Base-by-base conservation (phyloP, 2,329 filamentous ascomycete genomes). In the Ceratocystiopsis minuta region DNA sequence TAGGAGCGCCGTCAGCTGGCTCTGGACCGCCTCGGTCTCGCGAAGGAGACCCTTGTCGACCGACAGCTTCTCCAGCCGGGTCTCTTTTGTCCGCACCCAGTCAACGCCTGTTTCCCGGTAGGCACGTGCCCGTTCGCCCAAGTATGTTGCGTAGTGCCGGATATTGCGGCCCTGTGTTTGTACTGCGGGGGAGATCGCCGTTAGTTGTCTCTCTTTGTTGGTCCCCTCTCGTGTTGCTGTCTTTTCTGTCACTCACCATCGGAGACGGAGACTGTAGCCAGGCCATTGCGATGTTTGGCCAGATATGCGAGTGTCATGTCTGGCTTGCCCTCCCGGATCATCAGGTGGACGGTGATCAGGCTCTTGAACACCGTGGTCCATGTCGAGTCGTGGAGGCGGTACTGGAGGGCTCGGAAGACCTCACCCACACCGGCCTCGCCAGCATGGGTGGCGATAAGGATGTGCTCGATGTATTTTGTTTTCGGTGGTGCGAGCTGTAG, bases 361-460 rank as follows among this genome's bases (percentile, higher is more conserved):
- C 85, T 80, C 67, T 98, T 98, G 77, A 95, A 94, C 49, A 94
- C 88, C 44, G 96, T 86, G n/a, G 90, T 98, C 90, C 90, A 98
- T 68, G 90, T 94, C 51, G 88, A 88, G 59, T 98, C 90, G 57
- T 86, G 80, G 50, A 98, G 63, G 41, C 90, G 77, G 57, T 85
- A 76, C 57, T 92, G 86, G 42, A 98, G 67, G 36, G 86, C 84
- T 46, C 90, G 79, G 60, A 98, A 96, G 55, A 98, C 83, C 64
- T 98, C 90, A 46, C 80, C 88, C 46, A 98, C 85, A 51, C 88
- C 90, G 42, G 84, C 82, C 62, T 98, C 90, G 52, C 87, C 90
- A 17, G 86, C 80, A 62, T 95, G 85, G 34, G 90, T 98, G 48
- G 90, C 88, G 51, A 95, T 72, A 44, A 98, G 73, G 56, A 98